These are phyloP conservation scores for Phytopythium boreale DNA, from an alignment of 352 stramenopile species.

Conservation along the genomic window DNA sequence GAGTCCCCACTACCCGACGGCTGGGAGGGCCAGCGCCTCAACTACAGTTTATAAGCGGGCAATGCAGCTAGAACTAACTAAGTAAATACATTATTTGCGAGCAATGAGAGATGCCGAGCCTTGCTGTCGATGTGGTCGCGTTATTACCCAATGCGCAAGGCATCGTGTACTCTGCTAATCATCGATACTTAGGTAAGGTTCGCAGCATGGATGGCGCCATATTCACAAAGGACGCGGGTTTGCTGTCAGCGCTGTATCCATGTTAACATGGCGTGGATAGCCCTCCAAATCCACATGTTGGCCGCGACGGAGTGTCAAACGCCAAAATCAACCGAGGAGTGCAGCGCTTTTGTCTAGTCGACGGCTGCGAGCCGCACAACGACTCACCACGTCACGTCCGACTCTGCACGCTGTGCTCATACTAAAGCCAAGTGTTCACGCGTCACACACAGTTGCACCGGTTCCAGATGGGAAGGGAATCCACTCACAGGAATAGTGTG, in stretches of 20 bases:
- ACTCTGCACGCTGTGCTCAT: background rate
- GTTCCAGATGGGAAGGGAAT: slow-evolving; percentile 1
- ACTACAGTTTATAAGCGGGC: too few relatives aligned
- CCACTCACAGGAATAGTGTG: background rate
- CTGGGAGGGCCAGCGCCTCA: background rate
- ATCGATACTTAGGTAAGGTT: too few relatives aligned
- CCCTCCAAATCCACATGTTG: background rate
- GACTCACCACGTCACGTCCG: too few relatives aligned
- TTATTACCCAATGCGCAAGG: too few relatives aligned
- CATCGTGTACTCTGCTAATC: too few relatives aligned
- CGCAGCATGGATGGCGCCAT: too few relatives aligned
- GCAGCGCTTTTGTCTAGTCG: background rate
- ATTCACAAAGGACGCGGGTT: too few relatives aligned
- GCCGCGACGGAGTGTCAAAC: background rate
- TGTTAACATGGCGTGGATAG: background rate
- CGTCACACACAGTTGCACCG: slow-evolving; percentile 12
- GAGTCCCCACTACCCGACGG: background rate
- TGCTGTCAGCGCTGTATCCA: background rate
- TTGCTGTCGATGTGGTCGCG: too few relatives aligned
- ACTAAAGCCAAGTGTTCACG: slow-evolving; percentile 15
- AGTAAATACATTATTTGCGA: background rate
- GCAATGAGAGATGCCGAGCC: too few relatives aligned
- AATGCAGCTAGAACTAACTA: too few relatives aligned
- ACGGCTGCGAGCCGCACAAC: background rate
- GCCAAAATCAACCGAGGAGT: background rate